Evolutionary conservation across 176 grass and related monocot genomes (phyloP).

Genomic region (Calamus simplicifolius): DNA sequence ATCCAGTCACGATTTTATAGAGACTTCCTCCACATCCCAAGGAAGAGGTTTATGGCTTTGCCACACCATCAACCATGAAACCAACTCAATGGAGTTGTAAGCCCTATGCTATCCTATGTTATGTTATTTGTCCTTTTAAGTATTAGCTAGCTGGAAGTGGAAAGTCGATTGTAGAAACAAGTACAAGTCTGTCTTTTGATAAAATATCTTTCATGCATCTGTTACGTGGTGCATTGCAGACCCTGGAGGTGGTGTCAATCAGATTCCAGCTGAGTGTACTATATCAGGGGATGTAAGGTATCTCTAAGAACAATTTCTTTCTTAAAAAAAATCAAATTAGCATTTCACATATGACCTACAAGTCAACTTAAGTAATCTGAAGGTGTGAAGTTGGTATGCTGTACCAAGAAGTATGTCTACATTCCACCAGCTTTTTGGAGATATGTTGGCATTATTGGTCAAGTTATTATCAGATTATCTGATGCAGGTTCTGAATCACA

Average conservation of each 20-base stretch:
- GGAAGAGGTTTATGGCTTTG: slow-evolving; percentile 79
- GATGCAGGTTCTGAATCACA: too few species aligned
- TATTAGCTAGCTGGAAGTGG: too few species aligned
- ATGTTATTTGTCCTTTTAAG: too few species aligned
- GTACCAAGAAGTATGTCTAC: too few species aligned
- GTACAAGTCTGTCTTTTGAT: not conserved
- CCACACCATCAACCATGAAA: slow-evolving; percentile 96
- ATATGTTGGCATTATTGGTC: too few species aligned
- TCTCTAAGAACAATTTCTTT: not conserved
- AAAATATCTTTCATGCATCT: not conserved
- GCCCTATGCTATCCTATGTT: slow-evolving; percentile 3
- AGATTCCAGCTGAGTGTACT: slow-evolving; percentile 96
- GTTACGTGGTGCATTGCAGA: slow-evolving; percentile 39
- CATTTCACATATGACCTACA: too few species aligned
- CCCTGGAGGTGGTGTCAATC: slow-evolving; percentile 85
- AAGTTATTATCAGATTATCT: too few species aligned
- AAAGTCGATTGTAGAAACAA: too few species aligned
- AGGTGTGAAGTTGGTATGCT: too few species aligned
- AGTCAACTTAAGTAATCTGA: too few species aligned
- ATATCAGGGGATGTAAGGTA: slow-evolving; percentile 96
- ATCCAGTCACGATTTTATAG: slow-evolving; percentile 80
- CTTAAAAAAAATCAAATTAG: too few species aligned
- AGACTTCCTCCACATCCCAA: slow-evolving; percentile 62
- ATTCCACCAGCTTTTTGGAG: too few species aligned
- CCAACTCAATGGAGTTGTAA: slow-evolving; percentile 97